Percentiles rank a stretch among this genome's conserved stretches.
Conservation (phyloP, 202 grass and related monocot genomes). For the Hordeum pubiflorum region DNA sequence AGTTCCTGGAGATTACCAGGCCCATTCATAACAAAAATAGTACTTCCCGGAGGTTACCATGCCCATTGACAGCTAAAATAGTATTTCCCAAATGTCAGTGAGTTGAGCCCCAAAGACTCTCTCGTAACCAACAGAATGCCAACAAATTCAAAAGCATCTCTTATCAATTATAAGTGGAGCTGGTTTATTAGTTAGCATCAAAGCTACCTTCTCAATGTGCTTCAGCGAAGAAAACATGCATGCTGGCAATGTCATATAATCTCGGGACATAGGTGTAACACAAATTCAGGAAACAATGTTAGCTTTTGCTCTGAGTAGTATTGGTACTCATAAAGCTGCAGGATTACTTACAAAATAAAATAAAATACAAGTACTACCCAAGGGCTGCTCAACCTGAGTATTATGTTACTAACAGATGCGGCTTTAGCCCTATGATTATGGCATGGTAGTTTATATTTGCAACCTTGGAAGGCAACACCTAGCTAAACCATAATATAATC, state of each 20-base stretch:
- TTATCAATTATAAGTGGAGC: background rate
- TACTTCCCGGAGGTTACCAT: too few species aligned
- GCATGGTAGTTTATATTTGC: too few species aligned
- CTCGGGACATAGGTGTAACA: slow-evolving; percentile 62
- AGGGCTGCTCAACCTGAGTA: too few species aligned
- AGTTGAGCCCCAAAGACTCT: too few species aligned
- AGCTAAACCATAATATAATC: too few species aligned
- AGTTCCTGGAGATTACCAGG: too few species aligned
- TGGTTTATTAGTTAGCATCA: background rate
- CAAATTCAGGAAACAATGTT: slow-evolving; percentile 1
- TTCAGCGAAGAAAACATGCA: slow-evolving; percentile 54
- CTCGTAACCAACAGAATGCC: slow-evolving; percentile 55
- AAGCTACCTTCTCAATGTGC: slow-evolving; percentile 62
- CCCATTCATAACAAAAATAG: too few species aligned
- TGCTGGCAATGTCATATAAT: slow-evolving; percentile 72
- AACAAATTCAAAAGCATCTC: background rate
- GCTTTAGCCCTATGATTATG: too few species aligned
- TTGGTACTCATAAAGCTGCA: background rate
- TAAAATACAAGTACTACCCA: background rate
- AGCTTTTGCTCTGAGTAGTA: background rate
- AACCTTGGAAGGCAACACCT: too few species aligned
- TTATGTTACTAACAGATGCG: too few species aligned
- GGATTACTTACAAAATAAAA: background rate
- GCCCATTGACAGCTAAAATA: too few species aligned
- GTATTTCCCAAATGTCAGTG: too few species aligned